These are phyloP conservation scores for Sicyos edulis DNA, from an alignment of 306 rosid genomes.

Conservation along the genomic window DNA sequence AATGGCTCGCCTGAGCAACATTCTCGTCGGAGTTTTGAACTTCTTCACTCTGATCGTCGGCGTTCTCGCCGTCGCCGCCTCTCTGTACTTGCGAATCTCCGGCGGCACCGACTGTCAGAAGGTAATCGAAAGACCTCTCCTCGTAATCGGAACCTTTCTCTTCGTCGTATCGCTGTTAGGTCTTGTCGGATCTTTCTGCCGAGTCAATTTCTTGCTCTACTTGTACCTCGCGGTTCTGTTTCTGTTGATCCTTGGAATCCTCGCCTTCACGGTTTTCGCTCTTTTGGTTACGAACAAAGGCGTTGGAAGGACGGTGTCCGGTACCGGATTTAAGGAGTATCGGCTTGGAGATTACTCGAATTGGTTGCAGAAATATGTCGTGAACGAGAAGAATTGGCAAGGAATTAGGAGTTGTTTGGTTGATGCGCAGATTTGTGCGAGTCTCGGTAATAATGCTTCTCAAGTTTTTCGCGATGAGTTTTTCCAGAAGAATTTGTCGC, in stretches of 20 bases:
- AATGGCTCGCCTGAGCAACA: conserved; percentile 61
- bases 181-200: conserved; percentile 45
- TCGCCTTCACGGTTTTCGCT: conserved; percentile 49
- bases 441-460: conserved; percentile 33
- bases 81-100: conserved; percentile 35
- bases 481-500: conserved; percentile 45
- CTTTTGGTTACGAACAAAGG: conserved; percentile 52
- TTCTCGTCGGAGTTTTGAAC: conserved; percentile 51
- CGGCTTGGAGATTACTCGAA: conserved; percentile 51
- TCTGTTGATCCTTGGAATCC: conserved; percentile 41
- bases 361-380: conserved; percentile 64
- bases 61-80: conserved; percentile 33
- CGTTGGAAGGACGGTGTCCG: conserved; percentile 43
- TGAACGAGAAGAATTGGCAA: conserved; percentile 53
- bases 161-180: conserved; percentile 48
- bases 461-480: conserved; percentile 25
- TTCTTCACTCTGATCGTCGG: conserved; percentile 42
- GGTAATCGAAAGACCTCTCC: conserved; percentile 50
- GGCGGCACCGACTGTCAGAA: conserved; percentile 53
- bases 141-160: conserved; percentile 40
- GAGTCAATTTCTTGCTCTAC: conserved; percentile 45
- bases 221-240: conserved; percentile 44
- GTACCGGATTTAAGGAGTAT: conserved; percentile 44
- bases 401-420: conserved; percentile 57
- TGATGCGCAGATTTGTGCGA: conserved; percentile 46